Percentiles rank a stretch among this genome's conserved stretches.
Conservation (phyloP, 148 eudicot genomes). For the Fallopia convolvulus region DNA sequence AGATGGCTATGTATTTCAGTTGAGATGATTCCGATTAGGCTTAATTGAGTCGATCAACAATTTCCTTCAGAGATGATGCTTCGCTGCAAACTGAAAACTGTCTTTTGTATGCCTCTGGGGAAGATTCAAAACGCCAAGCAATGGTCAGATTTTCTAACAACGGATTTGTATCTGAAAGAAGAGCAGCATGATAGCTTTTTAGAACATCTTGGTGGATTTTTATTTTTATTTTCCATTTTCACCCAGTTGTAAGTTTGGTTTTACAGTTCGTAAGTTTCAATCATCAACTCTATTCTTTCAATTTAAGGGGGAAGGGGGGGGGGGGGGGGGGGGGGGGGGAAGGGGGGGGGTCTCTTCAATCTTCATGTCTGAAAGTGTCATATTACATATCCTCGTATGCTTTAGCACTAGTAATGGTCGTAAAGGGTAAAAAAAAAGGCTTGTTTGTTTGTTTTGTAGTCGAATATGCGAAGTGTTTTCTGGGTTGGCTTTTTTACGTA, state of each 20-base stretch:
- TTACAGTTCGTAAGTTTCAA: background rate
- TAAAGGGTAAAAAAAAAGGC: background rate
- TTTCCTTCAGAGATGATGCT: background rate
- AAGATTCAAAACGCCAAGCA: background rate
- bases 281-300: background rate
- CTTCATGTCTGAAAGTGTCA: background rate
- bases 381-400: background rate
- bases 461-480: background rate
- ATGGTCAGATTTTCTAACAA: background rate
- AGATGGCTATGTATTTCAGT: background rate
- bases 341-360: too few species aligned
- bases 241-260: background rate
- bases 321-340: too few species aligned
- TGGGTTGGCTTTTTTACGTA: background rate
- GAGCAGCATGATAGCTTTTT: background rate
- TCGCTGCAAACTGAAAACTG: background rate
- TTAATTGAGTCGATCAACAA: background rate
- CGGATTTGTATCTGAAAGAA: background rate
- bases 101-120: background rate
- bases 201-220: background rate
- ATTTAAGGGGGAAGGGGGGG: too few species aligned
- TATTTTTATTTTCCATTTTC: background rate
- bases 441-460: background rate
- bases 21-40: background rate
- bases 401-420: background rate